Percentiles rank a stretch among this genome's conserved stretches.
Conservation (phyloP, 306 rosid species). For the Rosa rugosa region DNA sequence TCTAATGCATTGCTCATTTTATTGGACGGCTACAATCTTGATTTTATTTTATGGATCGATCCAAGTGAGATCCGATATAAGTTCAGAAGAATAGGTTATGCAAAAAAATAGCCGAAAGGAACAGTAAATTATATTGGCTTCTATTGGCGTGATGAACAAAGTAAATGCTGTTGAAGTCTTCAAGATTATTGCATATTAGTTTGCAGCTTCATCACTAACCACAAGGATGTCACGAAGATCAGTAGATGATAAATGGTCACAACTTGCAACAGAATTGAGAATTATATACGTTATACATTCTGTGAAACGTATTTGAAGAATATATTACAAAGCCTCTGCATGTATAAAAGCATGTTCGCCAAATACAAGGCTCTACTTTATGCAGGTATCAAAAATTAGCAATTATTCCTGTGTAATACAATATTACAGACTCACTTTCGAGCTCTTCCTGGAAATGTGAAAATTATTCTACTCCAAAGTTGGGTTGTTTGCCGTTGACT, state of each 20-base stretch:
- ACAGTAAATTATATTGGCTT: not conserved
- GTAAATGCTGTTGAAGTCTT: too few species aligned
- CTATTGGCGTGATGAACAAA: not conserved
- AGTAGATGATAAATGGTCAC: not conserved
- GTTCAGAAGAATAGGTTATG: not conserved
- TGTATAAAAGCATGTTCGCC: conserved; percentile 14
- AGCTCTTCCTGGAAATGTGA: conserved; percentile 15
- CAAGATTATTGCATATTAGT: not conserved
- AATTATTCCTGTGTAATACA: conserved; percentile 14
- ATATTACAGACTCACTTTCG: conserved; percentile 21
- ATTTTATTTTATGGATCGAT: not conserved
- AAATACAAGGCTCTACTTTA: conserved; percentile 16
- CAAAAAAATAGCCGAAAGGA: not conserved
- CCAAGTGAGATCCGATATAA: not conserved
- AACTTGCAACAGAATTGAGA: not conserved
- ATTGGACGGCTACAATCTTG: not conserved
- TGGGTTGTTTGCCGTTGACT: conserved; percentile 26
- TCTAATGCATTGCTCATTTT: not conserved
- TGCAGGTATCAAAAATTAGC: conserved; percentile 1
- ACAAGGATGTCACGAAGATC: not conserved
- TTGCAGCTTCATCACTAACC: not conserved
- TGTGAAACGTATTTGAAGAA: not conserved
- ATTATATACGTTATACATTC: not conserved
- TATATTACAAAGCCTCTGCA: conserved; percentile 2
- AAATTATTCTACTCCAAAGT: conserved; percentile 23